Base-by-base conservation (phyloP, 2,329 filamentous ascomycete genomes). In the Blumeria graminis region DNA sequence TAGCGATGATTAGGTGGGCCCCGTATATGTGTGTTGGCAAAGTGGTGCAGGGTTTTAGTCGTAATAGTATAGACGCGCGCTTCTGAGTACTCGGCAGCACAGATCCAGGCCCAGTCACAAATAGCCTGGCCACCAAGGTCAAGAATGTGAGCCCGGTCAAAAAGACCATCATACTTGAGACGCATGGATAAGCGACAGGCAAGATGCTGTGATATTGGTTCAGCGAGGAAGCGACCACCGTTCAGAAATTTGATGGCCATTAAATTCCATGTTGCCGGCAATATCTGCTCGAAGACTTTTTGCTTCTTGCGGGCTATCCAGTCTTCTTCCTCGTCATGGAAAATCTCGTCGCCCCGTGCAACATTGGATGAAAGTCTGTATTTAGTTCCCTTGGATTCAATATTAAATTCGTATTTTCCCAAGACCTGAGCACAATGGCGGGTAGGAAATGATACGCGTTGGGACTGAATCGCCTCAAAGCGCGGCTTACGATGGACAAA, bases 21-120 rank as follows among this genome's bases (percentile, higher is more conserved):
- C 32, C 83, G 82, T 62, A 92, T 79, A 63, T 84, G 84, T 58
- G 76, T 78, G 68, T 85, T 85, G 63, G 81, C 80, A 34, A 81
- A 71, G 66, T 87, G 82, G 39, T 79, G 76, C 61, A 83, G 75
- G 8, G 80, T 70, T 68, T 84, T 84, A 60, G 82, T 86, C 39
- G 84, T 84, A 56, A 90, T 86, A 0, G 90, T 95, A 71, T 89
- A 93, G 56, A 95, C 79, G 67, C 86, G 88, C 57, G 85, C 77
- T 66, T 86, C 82, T 16, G 86, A 86, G 68, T 89, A 92, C 67
- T 90, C 83, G 53, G 85, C 75, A 0, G 92, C 88, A 57, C 87
- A 84, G 66, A 92, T 82, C 92, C 92, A 98, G 22, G 86, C 90
- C 92, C 92, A 98, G 68, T 94, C 88, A 66, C 87, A 90, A 13